Conservation (phyloP, 306 rosid species). For the Geum urbanum region DNA sequence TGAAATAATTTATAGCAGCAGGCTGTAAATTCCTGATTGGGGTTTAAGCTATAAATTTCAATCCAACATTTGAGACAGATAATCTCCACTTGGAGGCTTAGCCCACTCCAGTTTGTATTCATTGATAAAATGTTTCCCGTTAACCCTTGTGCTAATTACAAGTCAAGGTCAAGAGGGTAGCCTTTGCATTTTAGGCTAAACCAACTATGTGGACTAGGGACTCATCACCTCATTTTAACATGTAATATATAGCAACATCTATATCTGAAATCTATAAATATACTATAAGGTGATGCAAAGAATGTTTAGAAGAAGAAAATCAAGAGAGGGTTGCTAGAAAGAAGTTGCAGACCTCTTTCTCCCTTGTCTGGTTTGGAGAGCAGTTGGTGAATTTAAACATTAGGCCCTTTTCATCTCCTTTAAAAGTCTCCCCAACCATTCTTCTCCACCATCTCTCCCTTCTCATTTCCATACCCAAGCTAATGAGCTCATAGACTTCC, state of each 20-base stretch:
- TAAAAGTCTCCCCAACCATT: constrained; percentile 20
- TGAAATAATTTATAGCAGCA: too few species aligned
- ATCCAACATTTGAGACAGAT: constrained; percentile 19
- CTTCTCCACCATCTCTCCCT: constrained; percentile 13
- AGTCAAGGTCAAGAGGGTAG: constrained; percentile 51
- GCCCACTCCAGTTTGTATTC: too few species aligned
- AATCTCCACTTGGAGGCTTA: too few species aligned
- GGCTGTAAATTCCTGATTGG: constrained; percentile 3
- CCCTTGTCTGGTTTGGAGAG: constrained; percentile 19
- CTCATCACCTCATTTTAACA: constrained; percentile 25
- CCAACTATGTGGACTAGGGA: constrained; percentile 35
- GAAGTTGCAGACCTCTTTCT: constrained; percentile 33
- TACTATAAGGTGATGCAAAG: constrained; percentile 10
- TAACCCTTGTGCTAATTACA: constrained; percentile 8
- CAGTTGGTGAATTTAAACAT: constrained; percentile 47
- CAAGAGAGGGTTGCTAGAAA: constrained; percentile 26
- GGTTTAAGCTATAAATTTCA: neutral
- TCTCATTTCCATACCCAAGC: constrained; percentile 10
- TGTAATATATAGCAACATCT: constrained; percentile 3
- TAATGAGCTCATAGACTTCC: neutral
- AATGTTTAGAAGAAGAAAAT: constrained; percentile 8
- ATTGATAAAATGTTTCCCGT: too few species aligned
- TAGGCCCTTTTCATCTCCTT: constrained; percentile 12
- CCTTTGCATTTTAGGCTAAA: constrained; percentile 32
- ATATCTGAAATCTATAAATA: constrained; percentile 3